Conservation (phyloP, 345 rosid genomes). For the Hibiscus tridactylites region DNA sequence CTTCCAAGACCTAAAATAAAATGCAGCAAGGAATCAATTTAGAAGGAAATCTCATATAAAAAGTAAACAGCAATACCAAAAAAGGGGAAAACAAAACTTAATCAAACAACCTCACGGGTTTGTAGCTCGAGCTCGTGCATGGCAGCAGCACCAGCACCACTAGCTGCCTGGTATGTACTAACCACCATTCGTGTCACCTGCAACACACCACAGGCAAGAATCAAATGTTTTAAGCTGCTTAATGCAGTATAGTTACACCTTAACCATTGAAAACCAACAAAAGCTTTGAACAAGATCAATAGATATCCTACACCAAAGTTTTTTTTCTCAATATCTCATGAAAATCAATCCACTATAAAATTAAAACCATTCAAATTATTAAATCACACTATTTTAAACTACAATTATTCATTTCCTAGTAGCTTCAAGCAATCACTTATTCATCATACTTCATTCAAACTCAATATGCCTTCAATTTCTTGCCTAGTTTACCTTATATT, state of each 20-base stretch:
- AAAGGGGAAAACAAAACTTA: neutral
- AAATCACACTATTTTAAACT: neutral
- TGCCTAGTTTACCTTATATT: neutral
- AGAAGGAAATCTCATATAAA: neutral
- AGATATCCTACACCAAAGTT: neutral
- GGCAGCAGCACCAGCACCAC: conserved; percentile 99
- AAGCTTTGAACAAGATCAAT: neutral
- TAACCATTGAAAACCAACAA: neutral
- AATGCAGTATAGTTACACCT: neutral
- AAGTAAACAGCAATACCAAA: neutral
- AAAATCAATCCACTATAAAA: neutral
- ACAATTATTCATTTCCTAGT: neutral
- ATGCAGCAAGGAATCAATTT: neutral
- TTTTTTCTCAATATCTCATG: neutral
- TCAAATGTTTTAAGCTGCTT: neutral
- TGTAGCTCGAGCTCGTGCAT: conserved; percentile 98
- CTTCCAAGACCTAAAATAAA: conserved; percentile 57
- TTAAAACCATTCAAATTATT: neutral
- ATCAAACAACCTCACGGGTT: conserved; percentile 78
- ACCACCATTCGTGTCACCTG: conserved; percentile 97
- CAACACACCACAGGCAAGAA: conserved; percentile 1
- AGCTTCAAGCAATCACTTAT: neutral
- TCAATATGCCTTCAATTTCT: neutral
- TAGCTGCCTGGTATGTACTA: conserved; percentile 97
- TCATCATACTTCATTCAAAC: conserved; percentile 1